Evolutionary conservation across 2,329 filamentous ascomycete genomes (phyloP), one percentile per base, ranked within the genome.

Genomic region (Aaosphaeria pasadenensis): DNA sequence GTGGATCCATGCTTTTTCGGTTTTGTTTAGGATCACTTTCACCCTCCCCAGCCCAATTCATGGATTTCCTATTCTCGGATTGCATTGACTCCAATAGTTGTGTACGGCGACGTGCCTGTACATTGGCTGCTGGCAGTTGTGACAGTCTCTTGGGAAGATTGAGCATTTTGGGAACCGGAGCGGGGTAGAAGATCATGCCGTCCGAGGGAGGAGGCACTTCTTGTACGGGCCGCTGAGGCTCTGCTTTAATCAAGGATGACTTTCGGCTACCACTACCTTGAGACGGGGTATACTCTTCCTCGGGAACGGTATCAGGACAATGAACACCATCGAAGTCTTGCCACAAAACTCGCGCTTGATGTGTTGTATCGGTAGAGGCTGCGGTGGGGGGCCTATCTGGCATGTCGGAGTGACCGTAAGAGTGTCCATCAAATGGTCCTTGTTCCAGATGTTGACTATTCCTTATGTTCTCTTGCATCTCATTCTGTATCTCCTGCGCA

Each of bases 131-230:
- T 6, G 87, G 84, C 45, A 84, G 80, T 59, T 86, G 88, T 1
- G 91, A 95, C 44, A 97, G 74, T 59, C 90, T 88, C 40, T 91
- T 90, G 1, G 94, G 94, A 9, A 99, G 75, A 60, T 96, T 97
- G 48, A 99, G 79, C 85, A 95, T 91, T 53, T 88, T 86, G 3
- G 94, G 94, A 3, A 99, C 94, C 1, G 90, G 91, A 3, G 94
- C 94, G 11, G 94, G 94, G 67, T 99, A 99, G 71, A 87, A 97
- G 7, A 96, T 83, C 89, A 97, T 96, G 58, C 85, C 78, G 56
- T 92, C 84, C 4, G 84, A 86, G 1, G 86, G 86, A 29, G 79
- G 75, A 1, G 83, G 82, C 5, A 55, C 57, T 9, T 53, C 64
- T 29, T 58, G 53, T 0, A 55, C 51, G 4, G 56, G 55, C 4